Percentiles rank a stretch among this genome's conserved stretches.
Conservation (phyloP, 2,329 filamentous ascomycete genomes). For the Pseudogymnoascus sp. region DNA sequence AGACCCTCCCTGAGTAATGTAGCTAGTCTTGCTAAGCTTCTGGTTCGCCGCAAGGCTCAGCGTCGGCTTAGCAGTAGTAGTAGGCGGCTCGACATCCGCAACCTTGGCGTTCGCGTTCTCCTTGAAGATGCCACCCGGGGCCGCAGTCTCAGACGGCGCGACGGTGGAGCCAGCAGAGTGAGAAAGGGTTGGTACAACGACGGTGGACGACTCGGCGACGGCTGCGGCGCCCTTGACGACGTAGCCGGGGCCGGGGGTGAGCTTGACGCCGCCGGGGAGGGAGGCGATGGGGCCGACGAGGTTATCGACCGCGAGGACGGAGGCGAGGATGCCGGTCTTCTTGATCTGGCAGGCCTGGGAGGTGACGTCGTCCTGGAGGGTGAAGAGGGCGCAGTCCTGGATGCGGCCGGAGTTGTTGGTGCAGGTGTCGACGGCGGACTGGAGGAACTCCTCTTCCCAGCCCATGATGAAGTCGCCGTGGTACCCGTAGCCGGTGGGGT, state of each 20-base stretch:
- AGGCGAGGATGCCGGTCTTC: slow-evolving; percentile 49
- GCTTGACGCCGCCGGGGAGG: slow-evolving; percentile 52
- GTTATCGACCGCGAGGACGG: slow-evolving; percentile 50
- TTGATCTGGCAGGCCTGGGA: slow-evolving; percentile 53
- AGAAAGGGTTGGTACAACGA: slow-evolving; percentile 22
- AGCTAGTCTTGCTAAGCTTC: background rate
- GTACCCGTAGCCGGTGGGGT: slow-evolving; percentile 68
- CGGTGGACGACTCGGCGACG: slow-evolving; percentile 17
- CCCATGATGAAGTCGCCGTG: slow-evolving; percentile 76
- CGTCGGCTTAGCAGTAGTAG: background rate
- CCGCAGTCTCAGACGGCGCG: slow-evolving; percentile 17
- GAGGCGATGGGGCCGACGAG: slow-evolving; percentile 45
- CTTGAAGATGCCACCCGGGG: slow-evolving; percentile 29
- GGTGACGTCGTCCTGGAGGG: slow-evolving; percentile 51
- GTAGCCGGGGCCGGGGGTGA: slow-evolving; percentile 36
- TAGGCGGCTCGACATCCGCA: background rate
- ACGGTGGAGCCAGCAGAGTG: slow-evolving; percentile 23
- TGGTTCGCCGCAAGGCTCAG: background rate
- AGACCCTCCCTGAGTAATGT: background rate
- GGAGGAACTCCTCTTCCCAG: slow-evolving; percentile 64
- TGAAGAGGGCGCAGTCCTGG: slow-evolving; percentile 68
- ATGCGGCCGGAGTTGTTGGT: slow-evolving; percentile 64
- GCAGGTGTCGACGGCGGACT: slow-evolving; percentile 67
- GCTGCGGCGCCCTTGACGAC: slow-evolving; percentile 21
- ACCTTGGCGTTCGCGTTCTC: slow-evolving; percentile 1